Base-by-base conservation (phyloP, 495 filamentous ascomycete species). In the Neurospora sp. region DNA sequence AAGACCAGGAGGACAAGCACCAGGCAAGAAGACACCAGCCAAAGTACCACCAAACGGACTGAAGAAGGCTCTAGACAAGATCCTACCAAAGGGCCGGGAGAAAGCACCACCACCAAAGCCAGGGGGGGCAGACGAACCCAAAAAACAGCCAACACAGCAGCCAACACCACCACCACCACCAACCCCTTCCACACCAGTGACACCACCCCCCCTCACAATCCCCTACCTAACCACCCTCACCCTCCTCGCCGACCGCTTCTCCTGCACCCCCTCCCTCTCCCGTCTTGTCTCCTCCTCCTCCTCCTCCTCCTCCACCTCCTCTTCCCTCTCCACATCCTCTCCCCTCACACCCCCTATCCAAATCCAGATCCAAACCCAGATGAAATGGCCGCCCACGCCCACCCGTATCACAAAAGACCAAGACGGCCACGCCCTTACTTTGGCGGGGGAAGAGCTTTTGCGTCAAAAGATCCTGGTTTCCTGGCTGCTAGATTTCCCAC, bases 201-300 rank as follows among this genome's bases (percentile, higher is more conserved):
- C 45, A 0, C 45, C 3, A 61, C 53, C 53, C 2, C 81, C 79
- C 61, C 68, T 80, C 20, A 80, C 86, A 12, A 82, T 91, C 74
- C 75, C 82, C 8, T 87, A 87, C 70, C 79, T 92, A 9, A 86
- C 89, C 10, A 86, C 89, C n/a, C 80, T 93, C 35, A 86, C 88
- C 16, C 82, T 92, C n/a, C 82, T 92, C 37, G 90, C 89, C 2
- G 91, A 93, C 76, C 84, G 89, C 44, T 91, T 91, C 76, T 87
- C 88, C 75, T 87, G 86, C 73, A 72, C 86, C 3, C 69, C 83
- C 42, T 75, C 79, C 3, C 81, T 91, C 6, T 77, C 83, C 2
- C 80, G 85, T 74, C 73, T 91, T 3, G 82, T 70, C 31, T 69
- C 69, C 6, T 48, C 44, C n/a, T 22, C n/a, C 9, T 48, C 44